Percentiles rank a stretch among this genome's conserved stretches.
Evolutionary conservation across 2,329 filamentous ascomycete genomes (phyloP).

Genomic region (Amauroascus verrucosus): DNA sequence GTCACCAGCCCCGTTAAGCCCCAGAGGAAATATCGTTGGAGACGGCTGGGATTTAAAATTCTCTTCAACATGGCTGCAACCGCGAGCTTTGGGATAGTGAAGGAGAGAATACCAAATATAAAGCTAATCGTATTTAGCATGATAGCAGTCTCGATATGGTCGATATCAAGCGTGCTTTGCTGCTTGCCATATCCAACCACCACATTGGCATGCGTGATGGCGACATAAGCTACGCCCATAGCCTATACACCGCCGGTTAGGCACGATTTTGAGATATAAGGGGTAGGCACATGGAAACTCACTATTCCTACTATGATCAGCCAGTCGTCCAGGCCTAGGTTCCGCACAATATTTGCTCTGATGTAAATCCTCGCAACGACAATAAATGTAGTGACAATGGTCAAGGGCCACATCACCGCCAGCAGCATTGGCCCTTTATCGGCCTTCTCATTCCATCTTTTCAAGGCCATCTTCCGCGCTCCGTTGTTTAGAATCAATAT

Average conservation of each 20-base stretch:
- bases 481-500: background rate
- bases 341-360: conserved; percentile 24
- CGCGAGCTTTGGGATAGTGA: conserved; percentile 36
- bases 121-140: conserved; percentile 33
- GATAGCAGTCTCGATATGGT: conserved; percentile 25
- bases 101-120: conserved; percentile 31
- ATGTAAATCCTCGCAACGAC: conserved; percentile 29
- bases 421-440: conserved; percentile 32
- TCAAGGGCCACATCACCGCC: conserved; percentile 25
- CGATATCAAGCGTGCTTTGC: conserved; percentile 24
- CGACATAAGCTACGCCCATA: conserved; percentile 28
- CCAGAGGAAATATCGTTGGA: conserved; percentile 33
- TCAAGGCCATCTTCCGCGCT: background rate
- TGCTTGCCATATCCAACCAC: conserved; percentile 34
- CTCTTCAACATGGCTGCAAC: conserved; percentile 33
- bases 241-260: background rate
- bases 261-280: background rate
- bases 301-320: conserved; percentile 30
- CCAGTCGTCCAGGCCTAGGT: conserved; percentile 32
- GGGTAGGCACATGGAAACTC: conserved; percentile 11
- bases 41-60: conserved; percentile 30
- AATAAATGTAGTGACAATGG: conserved; percentile 24
- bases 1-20: conserved; percentile 25
- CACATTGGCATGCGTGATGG: conserved; percentile 27
- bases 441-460: conserved; percentile 10